Evolutionary conservation across 805 yeast species (phyloP), one percentile per base, ranked within the genome.

Genomic region (Candida boidinii): DNA sequence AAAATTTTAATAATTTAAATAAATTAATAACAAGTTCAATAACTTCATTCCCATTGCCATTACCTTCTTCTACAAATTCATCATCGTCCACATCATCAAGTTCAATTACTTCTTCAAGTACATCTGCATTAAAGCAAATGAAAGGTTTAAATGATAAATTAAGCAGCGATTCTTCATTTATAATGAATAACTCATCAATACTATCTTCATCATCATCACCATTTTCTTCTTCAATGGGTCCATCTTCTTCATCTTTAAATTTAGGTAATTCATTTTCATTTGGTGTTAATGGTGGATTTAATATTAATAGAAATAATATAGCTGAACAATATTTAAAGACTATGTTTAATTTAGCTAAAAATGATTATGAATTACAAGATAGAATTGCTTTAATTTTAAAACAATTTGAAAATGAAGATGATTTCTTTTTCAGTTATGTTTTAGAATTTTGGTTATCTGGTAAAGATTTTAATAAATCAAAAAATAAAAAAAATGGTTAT

Each of bases 361-460:
- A 55, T 36, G 60, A 55, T 36, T 46, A 47, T 11, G 60, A 55
- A 37, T 33, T 55, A 29, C 50, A 52, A 26, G 31, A 39, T 15
- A 46, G 38, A 18, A 45, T 53, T 23, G 53, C 49, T 28, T 29
- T 30, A 12, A 48, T 55, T 11, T 31, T 55, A 18, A 40, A 43
- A 20, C 49, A 55, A 3, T 55, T 55, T 35, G 53, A 53, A 26
- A 42, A 53, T 12, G 58, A 52, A 26, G 60, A 55, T 38, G 59
- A 53, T 37, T 45, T 39, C 34, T 55, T 55, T 26, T 53, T 54
- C 31, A 44, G 50, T 29, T 55, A 54, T 28, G 60, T 55, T 3
- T 41, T 55, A 11, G 55, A 52, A 34, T 48, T 53, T 31, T 55
- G 60, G 60, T 41, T 50, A 7, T 48, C 47, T 35, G 54, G 54